Evolutionary conservation across 176 grass and related monocot genomes (phyloP).

Genomic region (Triticum aestivum): DNA sequence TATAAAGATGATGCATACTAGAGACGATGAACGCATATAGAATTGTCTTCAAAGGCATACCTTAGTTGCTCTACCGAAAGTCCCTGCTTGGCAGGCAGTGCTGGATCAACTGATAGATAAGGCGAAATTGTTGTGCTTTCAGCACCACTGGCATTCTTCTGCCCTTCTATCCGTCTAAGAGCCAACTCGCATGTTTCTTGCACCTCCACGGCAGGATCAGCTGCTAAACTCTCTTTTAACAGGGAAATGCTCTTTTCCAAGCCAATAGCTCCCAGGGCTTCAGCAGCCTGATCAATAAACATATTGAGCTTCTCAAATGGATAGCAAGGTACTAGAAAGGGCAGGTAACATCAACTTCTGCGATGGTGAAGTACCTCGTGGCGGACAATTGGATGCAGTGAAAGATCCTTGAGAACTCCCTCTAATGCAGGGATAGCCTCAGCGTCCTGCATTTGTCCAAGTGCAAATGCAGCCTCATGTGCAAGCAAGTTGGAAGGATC

Average conservation of each 20-base stretch:
- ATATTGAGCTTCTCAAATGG: constrained; percentile 7
- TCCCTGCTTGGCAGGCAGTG: constrained; percentile 63
- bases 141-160: constrained; percentile 44
- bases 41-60: constrained; percentile 23
- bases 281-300: constrained; percentile 68
- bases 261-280: constrained; percentile 96
- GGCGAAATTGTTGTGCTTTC: constrained; percentile 51
- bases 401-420: constrained; percentile 82
- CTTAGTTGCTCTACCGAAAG: constrained; percentile 70
- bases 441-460: constrained; percentile 95
- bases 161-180: constrained; percentile 72
- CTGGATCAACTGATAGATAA: constrained; percentile 95
- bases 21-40: not conserved
- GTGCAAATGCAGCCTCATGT: constrained; percentile 97
- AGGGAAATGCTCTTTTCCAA: constrained; percentile 55
- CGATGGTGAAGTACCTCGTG: constrained; percentile 65
- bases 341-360: not conserved
- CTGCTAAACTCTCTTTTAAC: constrained; percentile 67
- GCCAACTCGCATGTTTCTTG: constrained; percentile 91
- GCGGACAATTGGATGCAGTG: constrained; percentile 92
- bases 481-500: constrained; percentile 98
- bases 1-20: constrained; percentile 2
- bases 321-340: constrained; percentile 10
- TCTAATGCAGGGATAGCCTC: constrained; percentile 88
- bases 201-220: constrained; percentile 87